Evolutionary conservation across 2,329 filamentous ascomycete species (phyloP), one percentile per base, ranked within the genome.

Genomic region (Juglanconis sp.): DNA sequence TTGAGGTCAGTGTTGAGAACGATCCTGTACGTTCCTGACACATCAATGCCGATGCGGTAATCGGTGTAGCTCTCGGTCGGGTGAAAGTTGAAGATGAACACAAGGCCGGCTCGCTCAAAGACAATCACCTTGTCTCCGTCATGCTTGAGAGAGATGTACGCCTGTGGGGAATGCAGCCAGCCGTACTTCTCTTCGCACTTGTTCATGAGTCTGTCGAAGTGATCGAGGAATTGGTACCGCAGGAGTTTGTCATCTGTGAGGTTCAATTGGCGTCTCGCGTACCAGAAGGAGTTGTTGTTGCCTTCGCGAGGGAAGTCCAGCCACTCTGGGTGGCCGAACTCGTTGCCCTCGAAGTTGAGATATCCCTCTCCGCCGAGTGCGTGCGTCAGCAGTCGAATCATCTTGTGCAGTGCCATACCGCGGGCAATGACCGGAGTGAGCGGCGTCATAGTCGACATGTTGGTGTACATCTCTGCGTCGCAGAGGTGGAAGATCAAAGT

Each of bases 271-370:
- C 95, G 89, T 30, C 95, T 87, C 3, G 93, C 93, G 71, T 96
- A 96, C 87, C 91, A 94, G 81, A 93, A 97, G 50, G 90, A 95
- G 76, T 96, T 96, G 70, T 87, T 79, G 77, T 97, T 97, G 61
- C 95, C 95, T 69, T 88, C 92, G 55, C 95, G 90, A 4, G 95
- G 95, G 76, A 99, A 99, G 74, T 99, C 95, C 44, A 99, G 89
- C 95, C 95, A 99, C 76, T 99, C 95, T 0, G 95, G 95, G 72
- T 99, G 95, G 0, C 95, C 95, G 70, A 99, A 99, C 75, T 99
- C 95, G 75, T 99, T 99, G 63, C 95, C 95, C 77, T 97, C 93
- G 68, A 99, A 99, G 79, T 98, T 99, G 56, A 99, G 89, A 71
- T 96, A 99, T 44, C 94, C 95, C 76, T 99, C 95, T 58, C 95